These are phyloP conservation scores for Coemansia sp. DNA, from an alignment of 192 early-diverging fungal genomes.

Conservation along the genomic window DNA sequence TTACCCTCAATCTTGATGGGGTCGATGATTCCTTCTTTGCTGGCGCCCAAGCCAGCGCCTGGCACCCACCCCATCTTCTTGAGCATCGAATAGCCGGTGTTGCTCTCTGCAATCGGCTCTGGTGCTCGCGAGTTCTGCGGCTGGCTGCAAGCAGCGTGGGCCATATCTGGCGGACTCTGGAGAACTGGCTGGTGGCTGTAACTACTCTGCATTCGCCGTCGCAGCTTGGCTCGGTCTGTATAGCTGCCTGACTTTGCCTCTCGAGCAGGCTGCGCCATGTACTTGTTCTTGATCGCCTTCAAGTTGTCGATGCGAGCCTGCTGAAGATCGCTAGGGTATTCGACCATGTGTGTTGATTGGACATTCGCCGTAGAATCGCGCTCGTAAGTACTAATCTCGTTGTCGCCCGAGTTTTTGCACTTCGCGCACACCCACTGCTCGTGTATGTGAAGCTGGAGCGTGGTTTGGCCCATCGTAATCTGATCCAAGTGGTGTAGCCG, in stretches of 20 bases:
- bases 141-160: not conserved
- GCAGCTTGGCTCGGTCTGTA: conserved; percentile 21
- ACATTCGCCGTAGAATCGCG: not conserved
- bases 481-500: conserved; percentile 57
- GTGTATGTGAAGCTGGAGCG: conserved; percentile 64
- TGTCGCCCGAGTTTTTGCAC: conserved; percentile 56
- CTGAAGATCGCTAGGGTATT: not conserved
- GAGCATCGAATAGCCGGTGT: conserved; percentile 34
- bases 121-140: not conserved
- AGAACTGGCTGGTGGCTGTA: not conserved
- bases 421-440: conserved; percentile 58
- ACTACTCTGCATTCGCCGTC: conserved; percentile 12
- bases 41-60: conserved; percentile 39
- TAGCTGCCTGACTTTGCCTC: conserved; percentile 9
- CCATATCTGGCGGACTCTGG: not conserved
- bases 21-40: conserved; percentile 17
- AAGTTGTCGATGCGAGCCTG: conserved; percentile 20
- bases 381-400: conserved; percentile 40
- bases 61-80: conserved; percentile 44
- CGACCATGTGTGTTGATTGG: not conserved
- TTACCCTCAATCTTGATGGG: conserved; percentile 28
- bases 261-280: not conserved
- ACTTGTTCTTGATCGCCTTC: conserved; percentile 22
- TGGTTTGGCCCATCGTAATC: conserved; percentile 59
- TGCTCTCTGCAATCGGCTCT: conserved; percentile 12